A percentile compares a stretch with the other conserved stretches of the same genome.
Evolutionary conservation across 768 basidiomycete species (phyloP).

Genomic region (Lactarius akahatsu): DNA sequence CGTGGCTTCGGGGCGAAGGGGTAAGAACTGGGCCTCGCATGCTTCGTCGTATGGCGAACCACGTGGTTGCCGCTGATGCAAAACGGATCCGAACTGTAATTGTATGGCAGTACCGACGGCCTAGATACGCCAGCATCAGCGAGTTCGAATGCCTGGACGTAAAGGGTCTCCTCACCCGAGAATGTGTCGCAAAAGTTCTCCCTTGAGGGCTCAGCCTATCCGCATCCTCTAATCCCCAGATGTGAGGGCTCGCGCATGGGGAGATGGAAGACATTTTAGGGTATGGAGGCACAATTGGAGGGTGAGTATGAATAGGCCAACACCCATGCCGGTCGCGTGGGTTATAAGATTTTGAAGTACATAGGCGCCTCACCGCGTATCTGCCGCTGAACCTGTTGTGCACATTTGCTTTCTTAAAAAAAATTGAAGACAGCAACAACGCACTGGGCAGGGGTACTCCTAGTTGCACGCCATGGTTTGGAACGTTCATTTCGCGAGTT

Average conservation of each 20-base stretch:
- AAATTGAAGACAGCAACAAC: too few species aligned
- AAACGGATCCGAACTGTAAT: neutral
- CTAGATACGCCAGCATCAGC: neutral
- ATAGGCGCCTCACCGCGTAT: too few species aligned
- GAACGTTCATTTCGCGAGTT: too few species aligned
- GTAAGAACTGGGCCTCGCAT: neutral
- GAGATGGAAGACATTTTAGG: neutral
- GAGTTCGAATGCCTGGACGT: neutral
- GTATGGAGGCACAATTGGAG: too few species aligned
- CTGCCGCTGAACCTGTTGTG: too few species aligned
- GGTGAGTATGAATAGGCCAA: too few species aligned
- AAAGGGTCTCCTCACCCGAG: neutral
- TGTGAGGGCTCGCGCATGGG: neutral
- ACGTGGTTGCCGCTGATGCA: neutral
- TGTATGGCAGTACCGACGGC: neutral
- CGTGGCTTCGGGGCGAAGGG: too few species aligned
- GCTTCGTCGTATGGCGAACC: neutral
- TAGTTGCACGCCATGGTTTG: too few species aligned
- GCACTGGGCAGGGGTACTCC: too few species aligned
- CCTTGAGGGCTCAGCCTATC: neutral
- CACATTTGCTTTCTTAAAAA: too few species aligned
- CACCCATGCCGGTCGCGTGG: too few species aligned
- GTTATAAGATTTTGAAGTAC: too few species aligned
- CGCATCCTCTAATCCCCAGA: neutral
- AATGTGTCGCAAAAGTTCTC: neutral